These are phyloP conservation scores for Harringtonia aguacate DNA, from an alignment of 2,329 filamentous ascomycete genomes.

Conservation along the genomic window DNA sequence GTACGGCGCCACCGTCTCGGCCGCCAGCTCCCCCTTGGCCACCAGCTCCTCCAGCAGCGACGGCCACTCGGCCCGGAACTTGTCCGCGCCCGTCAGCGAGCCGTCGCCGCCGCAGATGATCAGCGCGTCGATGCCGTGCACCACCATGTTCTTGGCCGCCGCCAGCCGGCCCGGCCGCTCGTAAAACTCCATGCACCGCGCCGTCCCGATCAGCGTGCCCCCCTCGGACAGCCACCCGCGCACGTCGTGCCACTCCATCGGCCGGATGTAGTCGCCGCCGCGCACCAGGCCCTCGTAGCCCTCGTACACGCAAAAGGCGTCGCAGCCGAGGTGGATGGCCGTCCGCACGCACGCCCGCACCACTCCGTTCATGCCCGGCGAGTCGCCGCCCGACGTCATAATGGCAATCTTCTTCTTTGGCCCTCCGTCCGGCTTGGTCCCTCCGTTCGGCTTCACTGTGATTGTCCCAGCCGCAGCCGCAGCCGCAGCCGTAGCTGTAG, in stretches of 20 bases:
- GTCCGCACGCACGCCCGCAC: conserved; percentile 87
- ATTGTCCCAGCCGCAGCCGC: neutral
- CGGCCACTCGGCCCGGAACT: conserved; percentile 87
- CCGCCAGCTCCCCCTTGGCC: conserved; percentile 55
- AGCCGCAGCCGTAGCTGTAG: neutral
- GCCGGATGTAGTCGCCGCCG: conserved; percentile 76
- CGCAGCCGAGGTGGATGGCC: conserved; percentile 74
- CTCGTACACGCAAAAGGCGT: conserved; percentile 76
- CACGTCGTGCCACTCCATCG: conserved; percentile 88
- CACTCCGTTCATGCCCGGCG: conserved; percentile 88
- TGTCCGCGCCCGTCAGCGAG: conserved; percentile 89
- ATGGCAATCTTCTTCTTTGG: conserved; percentile 61
- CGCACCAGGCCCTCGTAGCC: conserved; percentile 92
- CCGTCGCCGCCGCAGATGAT: conserved; percentile 97
- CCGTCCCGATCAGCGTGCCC: conserved; percentile 91
- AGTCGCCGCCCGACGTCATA: conserved; percentile 91
- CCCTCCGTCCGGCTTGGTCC: neutral
- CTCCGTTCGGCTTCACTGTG: too few species aligned
- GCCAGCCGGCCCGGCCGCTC: conserved; percentile 72
- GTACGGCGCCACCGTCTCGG: conserved; percentile 64
- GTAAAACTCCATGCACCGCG: conserved; percentile 85
- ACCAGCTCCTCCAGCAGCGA: conserved; percentile 79
- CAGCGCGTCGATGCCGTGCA: conserved; percentile 87
- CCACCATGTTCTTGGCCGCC: conserved; percentile 89
- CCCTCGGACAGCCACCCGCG: conserved; percentile 90